Conservation (phyloP, 768 basidiomycete species). For the Suillus subalutaceus region DNA sequence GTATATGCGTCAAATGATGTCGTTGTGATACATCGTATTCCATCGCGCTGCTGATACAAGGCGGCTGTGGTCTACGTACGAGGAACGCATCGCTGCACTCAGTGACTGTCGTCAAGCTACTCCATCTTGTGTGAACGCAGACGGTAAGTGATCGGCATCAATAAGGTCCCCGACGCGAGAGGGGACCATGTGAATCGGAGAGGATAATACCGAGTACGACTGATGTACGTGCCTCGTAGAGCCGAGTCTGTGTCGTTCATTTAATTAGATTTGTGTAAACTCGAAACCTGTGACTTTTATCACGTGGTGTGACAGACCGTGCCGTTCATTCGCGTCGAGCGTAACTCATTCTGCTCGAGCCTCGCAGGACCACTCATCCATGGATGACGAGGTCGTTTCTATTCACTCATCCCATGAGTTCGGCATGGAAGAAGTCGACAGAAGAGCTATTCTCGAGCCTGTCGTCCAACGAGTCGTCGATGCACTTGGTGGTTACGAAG, state of each 20-base stretch:
- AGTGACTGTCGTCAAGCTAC: background rate
- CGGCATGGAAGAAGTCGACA: slow-evolving; percentile 34
- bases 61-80: background rate
- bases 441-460: slow-evolving; percentile 63
- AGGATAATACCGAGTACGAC: background rate
- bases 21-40: background rate
- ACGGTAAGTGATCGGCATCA: background rate
- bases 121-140: background rate
- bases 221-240: background rate
- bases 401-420: slow-evolving; percentile 32
- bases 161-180: background rate
- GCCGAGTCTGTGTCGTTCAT: background rate
- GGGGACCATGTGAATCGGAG: background rate
- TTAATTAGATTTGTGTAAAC: background rate
- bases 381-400: slow-evolving; percentile 39
- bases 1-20: background rate
- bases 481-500: slow-evolving; percentile 79
- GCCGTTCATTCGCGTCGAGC: slow-evolving; percentile 9
- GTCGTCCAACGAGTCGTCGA: slow-evolving; percentile 76
- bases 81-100: background rate
- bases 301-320: slow-evolving; percentile 35
- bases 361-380: slow-evolving; percentile 10
- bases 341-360: background rate
- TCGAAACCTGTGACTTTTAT: slow-evolving; percentile 3
- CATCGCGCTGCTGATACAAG: background rate